These are phyloP conservation scores for Alnus glutinosa DNA, from an alignment of 306 rosid genomes.

Conservation along the genomic window DNA sequence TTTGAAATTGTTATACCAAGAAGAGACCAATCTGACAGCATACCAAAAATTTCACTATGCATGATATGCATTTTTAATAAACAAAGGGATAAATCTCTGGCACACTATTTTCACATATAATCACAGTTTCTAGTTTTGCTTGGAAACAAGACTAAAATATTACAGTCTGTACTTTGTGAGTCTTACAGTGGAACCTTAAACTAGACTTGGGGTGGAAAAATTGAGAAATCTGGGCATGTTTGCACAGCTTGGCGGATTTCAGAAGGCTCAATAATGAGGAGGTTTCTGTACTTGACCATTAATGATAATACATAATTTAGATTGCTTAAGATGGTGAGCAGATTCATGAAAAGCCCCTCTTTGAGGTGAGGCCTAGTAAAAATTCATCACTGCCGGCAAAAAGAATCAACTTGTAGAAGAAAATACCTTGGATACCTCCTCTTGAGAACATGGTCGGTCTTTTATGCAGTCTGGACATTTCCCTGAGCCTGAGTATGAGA, in stretches of 20 bases:
- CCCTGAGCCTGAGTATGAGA: constrained; percentile 57
- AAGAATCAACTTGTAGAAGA: constrained; percentile 27
- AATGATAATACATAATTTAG: constrained; percentile 26
- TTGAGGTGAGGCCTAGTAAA: constrained; percentile 15
- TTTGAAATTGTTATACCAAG: background rate
- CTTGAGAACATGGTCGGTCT: constrained; percentile 7
- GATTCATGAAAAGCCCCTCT: constrained; percentile 20
- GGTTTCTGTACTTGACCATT: constrained; percentile 44
- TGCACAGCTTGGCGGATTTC: constrained; percentile 17
- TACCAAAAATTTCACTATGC: background rate
- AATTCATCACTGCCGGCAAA: constrained; percentile 26
- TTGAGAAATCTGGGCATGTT: constrained; percentile 13
- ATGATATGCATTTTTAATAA: background rate
- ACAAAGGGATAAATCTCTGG: background rate
- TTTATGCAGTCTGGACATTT: constrained; percentile 62
- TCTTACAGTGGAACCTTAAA: constrained; percentile 30
- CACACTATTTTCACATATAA: constrained; percentile 13
- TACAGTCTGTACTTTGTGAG: constrained; percentile 6
- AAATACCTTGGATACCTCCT: constrained; percentile 31
- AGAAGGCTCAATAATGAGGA: constrained; percentile 14
- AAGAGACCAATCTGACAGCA: background rate
- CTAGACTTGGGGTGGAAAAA: background rate
- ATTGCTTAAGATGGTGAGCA: constrained; percentile 14
- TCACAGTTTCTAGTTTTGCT: constrained; percentile 11
- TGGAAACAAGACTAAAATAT: background rate